Percentiles rank a stretch among this genome's conserved stretches.
Conservation (phyloP, 164 flowering plant species). For the Magnolia kwangsiensis region DNA sequence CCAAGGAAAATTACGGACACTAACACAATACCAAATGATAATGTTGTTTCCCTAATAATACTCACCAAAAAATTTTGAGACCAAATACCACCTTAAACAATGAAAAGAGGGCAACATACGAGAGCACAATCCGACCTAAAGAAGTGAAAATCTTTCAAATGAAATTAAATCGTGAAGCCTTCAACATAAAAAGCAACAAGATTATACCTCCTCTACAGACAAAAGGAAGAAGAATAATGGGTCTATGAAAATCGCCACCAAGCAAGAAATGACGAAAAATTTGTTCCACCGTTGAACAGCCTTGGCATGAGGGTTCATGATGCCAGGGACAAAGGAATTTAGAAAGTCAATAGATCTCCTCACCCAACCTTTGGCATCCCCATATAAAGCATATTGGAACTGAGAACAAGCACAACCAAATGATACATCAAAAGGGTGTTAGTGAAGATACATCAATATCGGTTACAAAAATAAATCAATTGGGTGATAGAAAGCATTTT, state of each 20-base stretch:
- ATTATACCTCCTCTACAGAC: constrained; percentile 48
- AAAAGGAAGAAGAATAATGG: constrained; percentile 83
- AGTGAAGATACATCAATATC: neutral
- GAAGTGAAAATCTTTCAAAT: neutral
- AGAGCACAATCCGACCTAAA: neutral
- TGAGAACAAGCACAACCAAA: constrained; percentile 27
- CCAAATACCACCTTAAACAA: neutral
- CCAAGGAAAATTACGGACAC: no score
- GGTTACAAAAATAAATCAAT: neutral
- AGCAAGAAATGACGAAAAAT: constrained; percentile 77
- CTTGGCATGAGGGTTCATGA: constrained; percentile 85
- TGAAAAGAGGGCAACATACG: neutral
- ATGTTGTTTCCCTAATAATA: neutral
- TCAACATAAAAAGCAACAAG: constrained; percentile 3
- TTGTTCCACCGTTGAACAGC: constrained; percentile 79
- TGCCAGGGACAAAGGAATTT: constrained; percentile 44
- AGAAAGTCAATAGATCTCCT: constrained; percentile 46
- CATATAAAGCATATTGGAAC: constrained; percentile 70
- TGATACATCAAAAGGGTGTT: neutral
- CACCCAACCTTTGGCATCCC: constrained; percentile 83
- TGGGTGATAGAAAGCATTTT: neutral
- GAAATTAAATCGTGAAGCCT: constrained; percentile 4
- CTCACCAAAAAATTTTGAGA: neutral
- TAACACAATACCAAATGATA: neutral
- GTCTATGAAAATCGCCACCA: constrained; percentile 79